These are phyloP conservation scores for Pseudogymnoascus sp. DNA, from an alignment of 2,329 filamentous ascomycete genomes.

Conservation along the genomic window DNA sequence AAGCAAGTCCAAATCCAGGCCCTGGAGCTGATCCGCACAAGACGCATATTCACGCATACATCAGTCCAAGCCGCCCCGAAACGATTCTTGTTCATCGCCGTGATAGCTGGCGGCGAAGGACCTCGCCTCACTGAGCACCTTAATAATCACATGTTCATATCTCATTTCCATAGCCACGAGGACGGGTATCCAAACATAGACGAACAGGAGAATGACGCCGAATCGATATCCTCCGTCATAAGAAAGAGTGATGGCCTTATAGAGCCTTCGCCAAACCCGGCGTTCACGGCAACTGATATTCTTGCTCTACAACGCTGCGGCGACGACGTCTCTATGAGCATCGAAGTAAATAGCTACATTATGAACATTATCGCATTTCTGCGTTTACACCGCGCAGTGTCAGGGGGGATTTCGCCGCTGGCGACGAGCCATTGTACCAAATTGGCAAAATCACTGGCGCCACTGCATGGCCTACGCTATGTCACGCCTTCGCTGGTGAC, in stretches of 20 bases:
- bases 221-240: slow-evolving; percentile 26
- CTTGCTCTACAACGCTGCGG: slow-evolving; percentile 39
- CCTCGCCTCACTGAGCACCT: slow-evolving; percentile 47
- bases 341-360: slow-evolving; percentile 75
- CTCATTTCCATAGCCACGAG: slow-evolving; percentile 67
- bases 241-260: slow-evolving; percentile 20
- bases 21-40: slow-evolving; percentile 68
- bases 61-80: slow-evolving; percentile 66
- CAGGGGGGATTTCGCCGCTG: slow-evolving; percentile 64
- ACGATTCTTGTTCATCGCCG: slow-evolving; percentile 69
- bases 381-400: slow-evolving; percentile 77
- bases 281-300: slow-evolving; percentile 25
- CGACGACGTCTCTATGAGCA: slow-evolving; percentile 52
- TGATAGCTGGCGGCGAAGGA: slow-evolving; percentile 48
- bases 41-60: slow-evolving; percentile 67
- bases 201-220: slow-evolving; percentile 24
- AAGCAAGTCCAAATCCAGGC: slow-evolving; percentile 74
- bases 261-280: slow-evolving; percentile 16
- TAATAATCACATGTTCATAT: slow-evolving; percentile 82
- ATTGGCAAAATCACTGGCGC: slow-evolving; percentile 64
- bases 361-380: slow-evolving; percentile 84
- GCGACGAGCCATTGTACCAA: slow-evolving; percentile 71
- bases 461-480: slow-evolving; percentile 72
- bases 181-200: slow-evolving; percentile 70
- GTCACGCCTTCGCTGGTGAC: slow-evolving; percentile 76